A percentile compares a stretch with the other conserved stretches of the same genome.
Conservation (phyloP, 179 eudicot species). For the Beta lomatogona region DNA sequence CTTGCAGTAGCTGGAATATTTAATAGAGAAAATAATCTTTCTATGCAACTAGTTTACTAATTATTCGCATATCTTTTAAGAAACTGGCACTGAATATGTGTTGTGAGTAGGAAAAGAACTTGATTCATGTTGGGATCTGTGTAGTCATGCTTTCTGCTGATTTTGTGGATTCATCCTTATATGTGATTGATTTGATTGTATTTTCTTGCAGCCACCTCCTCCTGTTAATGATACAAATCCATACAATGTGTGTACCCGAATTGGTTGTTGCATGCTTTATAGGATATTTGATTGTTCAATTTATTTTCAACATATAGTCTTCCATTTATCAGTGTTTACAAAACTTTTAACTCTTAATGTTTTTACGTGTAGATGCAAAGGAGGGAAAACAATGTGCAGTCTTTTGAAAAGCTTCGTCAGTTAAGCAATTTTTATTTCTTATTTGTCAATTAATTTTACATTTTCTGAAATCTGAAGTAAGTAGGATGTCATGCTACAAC, state of each 20-base stretch:
- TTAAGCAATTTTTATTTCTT: conserved; percentile 33
- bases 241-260: no score
- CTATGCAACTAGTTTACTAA: no score
- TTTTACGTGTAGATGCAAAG: conserved; percentile 75
- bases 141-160: background rate
- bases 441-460: background rate
- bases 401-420: conserved; percentile 98
- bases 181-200: background rate
- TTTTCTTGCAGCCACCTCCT: conserved; percentile 81
- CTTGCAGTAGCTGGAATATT: no score
- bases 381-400: conserved; percentile 97
- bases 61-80: background rate
- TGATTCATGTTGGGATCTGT: background rate
- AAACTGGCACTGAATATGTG: background rate
- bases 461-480: background rate
- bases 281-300: no score
- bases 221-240: conserved; percentile 40
- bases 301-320: conserved; percentile 12
- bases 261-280: no score
- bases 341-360: background rate
- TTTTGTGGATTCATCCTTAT: conserved; percentile 4
- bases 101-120: background rate
- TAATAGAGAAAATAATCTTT: no score
- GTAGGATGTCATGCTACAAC: background rate
- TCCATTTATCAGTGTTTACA: background rate